Percentiles rank a stretch among this genome's conserved stretches.
Conservation (phyloP, 495 filamentous ascomycete species). For the Daldinia caldariorum region DNA sequence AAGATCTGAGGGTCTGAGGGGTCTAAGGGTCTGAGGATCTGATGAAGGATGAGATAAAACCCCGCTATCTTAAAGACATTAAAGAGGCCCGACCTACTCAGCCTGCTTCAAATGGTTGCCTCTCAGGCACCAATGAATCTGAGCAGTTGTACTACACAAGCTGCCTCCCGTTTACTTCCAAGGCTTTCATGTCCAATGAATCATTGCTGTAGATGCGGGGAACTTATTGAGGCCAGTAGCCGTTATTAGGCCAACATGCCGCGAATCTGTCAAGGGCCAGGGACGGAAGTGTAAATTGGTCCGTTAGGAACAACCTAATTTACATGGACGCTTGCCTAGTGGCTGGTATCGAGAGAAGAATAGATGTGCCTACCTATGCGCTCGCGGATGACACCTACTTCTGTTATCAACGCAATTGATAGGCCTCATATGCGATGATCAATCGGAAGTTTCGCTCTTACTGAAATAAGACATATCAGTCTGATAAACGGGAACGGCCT, state of each 20-base stretch:
- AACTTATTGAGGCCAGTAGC: background rate
- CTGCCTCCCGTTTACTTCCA: background rate
- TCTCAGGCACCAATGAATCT: background rate
- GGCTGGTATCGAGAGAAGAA: too few relatives aligned
- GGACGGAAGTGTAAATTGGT: background rate
- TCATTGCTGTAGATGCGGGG: background rate
- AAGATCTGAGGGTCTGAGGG: background rate
- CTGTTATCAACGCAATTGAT: background rate
- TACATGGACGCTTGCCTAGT: too few relatives aligned
- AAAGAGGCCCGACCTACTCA: background rate
- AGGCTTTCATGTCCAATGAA: conserved; percentile 2
- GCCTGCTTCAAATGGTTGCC: background rate
- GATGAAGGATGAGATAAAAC: background rate
- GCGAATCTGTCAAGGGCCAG: background rate
- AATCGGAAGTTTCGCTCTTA: too few relatives aligned
- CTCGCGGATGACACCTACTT: background rate
- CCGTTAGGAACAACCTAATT: background rate
- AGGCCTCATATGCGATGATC: background rate
- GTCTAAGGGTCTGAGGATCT: background rate
- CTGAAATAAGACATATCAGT: background rate
- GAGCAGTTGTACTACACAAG: background rate
- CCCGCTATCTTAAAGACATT: background rate
- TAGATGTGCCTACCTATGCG: too few relatives aligned
- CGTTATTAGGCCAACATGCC: background rate
- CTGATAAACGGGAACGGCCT: background rate